phyloP scores from a whole-genome alignment of 2,329 filamentous ascomycete species.

The Acrocalymma vagum region DNA sequence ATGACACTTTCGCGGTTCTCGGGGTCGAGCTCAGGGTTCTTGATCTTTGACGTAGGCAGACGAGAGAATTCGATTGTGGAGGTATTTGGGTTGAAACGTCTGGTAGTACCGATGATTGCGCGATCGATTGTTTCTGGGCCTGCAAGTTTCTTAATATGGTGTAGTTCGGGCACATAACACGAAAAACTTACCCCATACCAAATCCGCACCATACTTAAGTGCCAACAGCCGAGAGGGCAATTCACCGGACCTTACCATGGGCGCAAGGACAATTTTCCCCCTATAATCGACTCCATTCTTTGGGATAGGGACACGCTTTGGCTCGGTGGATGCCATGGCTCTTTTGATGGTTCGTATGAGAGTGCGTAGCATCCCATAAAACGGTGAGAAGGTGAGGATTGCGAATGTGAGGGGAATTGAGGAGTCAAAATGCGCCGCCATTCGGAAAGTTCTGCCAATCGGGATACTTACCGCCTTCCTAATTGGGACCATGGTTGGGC shows the following conservation, averaged over 20 bases:
- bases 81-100: constrained; percentile 78
- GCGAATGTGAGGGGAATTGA: constrained; percentile 3
- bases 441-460: constrained; percentile 10
- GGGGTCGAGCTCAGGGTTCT: constrained; percentile 64
- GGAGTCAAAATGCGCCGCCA: constrained; percentile 7
- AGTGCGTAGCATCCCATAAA: constrained; percentile 52
- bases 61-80: constrained; percentile 87
- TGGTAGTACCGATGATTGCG: constrained; percentile 86
- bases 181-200: constrained; percentile 96
- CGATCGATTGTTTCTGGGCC: constrained; percentile 94
- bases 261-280: constrained; percentile 91
- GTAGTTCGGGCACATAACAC: constrained; percentile 1
- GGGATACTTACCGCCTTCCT: constrained; percentile 11
- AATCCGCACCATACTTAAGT: constrained; percentile 92
- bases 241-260: constrained; percentile 98
- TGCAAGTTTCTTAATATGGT: constrained; percentile 41
- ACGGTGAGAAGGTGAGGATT: constrained; percentile 2
- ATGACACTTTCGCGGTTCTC: constrained; percentile 72
- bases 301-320: constrained; percentile 80
- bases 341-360: constrained; percentile 34
- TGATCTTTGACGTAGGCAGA: constrained; percentile 73
- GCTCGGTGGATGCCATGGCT: constrained; percentile 39
- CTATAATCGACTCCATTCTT: constrained; percentile 91
- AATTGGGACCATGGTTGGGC: no score
- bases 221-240: constrained; percentile 87